These are phyloP conservation scores for Chaetomium globosum DNA, from an alignment of 2,329 filamentous ascomycete species.

Conservation along the genomic window DNA sequence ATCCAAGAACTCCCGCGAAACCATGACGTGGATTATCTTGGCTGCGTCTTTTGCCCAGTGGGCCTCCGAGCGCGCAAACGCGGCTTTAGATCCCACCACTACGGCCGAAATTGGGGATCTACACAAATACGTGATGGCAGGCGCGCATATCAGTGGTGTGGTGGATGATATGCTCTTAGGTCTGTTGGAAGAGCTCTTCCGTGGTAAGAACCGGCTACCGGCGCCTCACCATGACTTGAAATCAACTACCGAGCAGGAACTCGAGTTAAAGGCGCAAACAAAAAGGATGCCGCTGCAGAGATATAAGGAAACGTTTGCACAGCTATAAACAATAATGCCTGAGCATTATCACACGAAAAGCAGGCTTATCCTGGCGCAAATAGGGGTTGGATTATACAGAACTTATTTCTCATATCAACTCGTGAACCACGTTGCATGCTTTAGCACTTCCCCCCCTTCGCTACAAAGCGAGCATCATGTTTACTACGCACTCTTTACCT, in stretches of 20 bases:
- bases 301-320: neutral
- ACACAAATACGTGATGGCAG: neutral
- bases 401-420: too few relatives aligned
- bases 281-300: neutral
- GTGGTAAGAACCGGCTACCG: neutral
- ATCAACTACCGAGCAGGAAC: neutral
- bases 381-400: too few relatives aligned
- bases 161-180: neutral
- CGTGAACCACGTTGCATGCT: too few relatives aligned
- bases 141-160: neutral
- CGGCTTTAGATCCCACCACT: neutral
- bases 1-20: neutral
- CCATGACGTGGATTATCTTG: slow-evolving; percentile 2
- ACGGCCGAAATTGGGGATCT: neutral
- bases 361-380: too few relatives aligned
- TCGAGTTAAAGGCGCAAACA: neutral
- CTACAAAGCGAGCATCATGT: too few relatives aligned
- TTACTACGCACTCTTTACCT: too few relatives aligned
- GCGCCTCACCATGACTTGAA: neutral
- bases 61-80: neutral
- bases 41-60: neutral
- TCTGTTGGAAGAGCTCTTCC: neutral
- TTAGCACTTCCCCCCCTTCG: too few relatives aligned
- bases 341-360: too few relatives aligned
- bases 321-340: neutral